A percentile compares a stretch with the other conserved stretches of the same genome.
Conservation (phyloP, 2,329 filamentous ascomycete genomes). For the Trichoderma sp. region DNA sequence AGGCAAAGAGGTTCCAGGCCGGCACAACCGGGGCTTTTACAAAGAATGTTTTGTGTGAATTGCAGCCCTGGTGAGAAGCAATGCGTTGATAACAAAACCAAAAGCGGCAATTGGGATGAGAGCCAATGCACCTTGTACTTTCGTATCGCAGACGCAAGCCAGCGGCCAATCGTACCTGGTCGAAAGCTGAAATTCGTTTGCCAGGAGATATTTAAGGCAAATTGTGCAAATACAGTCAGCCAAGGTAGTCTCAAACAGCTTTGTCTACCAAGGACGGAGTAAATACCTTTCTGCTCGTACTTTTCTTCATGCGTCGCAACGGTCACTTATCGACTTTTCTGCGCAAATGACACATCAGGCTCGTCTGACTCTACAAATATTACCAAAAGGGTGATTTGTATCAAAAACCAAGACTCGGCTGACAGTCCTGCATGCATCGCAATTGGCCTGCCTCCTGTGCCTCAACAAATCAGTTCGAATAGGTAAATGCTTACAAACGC, state of each 20-base stretch:
- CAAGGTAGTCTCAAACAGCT: not conserved
- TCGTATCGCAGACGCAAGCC: not conserved
- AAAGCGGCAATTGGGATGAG: not conserved
- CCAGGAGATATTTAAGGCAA: not conserved
- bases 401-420: not conserved
- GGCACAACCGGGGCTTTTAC: not conserved
- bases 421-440: not conserved
- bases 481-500: not conserved
- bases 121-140: not conserved
- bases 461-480: not conserved
- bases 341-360: slow-evolving; percentile 22
- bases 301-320: not conserved
- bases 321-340: slow-evolving; percentile 22
- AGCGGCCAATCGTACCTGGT: not conserved
- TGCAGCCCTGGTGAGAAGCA: not conserved
- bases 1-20: not conserved
- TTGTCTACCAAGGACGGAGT: not conserved
- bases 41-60: not conserved
- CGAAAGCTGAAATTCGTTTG: not conserved
- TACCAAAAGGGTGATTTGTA: not conserved
- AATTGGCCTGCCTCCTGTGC: not conserved
- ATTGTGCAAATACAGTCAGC: not conserved
- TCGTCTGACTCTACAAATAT: slow-evolving; percentile 10
- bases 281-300: not conserved
- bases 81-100: not conserved